phyloP scores from a whole-genome alignment of 176 grass and related monocot genomes.

The Rhipidocladum racemiflorum region DNA sequence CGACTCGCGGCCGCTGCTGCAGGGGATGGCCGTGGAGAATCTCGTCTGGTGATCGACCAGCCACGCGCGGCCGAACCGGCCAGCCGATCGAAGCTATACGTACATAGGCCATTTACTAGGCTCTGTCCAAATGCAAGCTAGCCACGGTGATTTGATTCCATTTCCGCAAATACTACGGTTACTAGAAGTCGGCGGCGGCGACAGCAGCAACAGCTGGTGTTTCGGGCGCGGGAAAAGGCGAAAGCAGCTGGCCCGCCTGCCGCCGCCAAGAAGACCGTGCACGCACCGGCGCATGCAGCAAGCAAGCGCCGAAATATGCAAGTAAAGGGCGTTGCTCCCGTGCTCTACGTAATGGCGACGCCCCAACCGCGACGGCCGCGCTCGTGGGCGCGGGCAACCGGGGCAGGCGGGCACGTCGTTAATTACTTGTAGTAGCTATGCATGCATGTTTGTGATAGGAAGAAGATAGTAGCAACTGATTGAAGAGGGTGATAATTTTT shows the following conservation, averaged over 20 bases:
- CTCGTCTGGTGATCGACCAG: slow-evolving; percentile 20
- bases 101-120: neutral
- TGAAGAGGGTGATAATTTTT: neutral
- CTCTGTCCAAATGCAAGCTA: neutral
- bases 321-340: neutral
- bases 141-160: neutral
- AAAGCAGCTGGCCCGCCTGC: neutral
- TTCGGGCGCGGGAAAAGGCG: neutral
- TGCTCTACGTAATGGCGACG: neutral
- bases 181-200: neutral
- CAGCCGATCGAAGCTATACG: neutral
- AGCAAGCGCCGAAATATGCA: neutral
- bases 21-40: neutral
- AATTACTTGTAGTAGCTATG: too few relatives aligned
- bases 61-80: neutral
- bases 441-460: neutral
- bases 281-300: neutral
- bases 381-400: neutral
- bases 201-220: neutral
- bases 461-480: neutral
- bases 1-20: slow-evolving; percentile 38
- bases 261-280: neutral
- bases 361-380: neutral
- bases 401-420: neutral
- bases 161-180: neutral